Conservation (phyloP, 495 filamentous ascomycete genomes). For the Ascobolus immersus region DNA sequence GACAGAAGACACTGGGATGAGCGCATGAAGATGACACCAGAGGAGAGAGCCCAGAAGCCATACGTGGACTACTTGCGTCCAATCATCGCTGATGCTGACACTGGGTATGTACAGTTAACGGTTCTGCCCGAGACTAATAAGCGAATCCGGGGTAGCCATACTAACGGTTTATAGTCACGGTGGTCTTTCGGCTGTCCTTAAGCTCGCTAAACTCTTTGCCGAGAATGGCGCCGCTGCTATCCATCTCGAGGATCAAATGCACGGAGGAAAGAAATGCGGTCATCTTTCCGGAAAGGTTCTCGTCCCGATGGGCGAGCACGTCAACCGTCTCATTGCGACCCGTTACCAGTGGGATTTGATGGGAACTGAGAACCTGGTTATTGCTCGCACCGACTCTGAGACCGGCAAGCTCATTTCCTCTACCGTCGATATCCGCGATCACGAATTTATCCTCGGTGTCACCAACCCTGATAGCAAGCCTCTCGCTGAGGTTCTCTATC, state of each 20-base stretch:
- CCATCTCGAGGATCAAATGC: slow-evolving; percentile 91
- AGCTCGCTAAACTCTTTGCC: slow-evolving; percentile 94
- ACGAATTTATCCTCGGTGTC: slow-evolving; percentile 84
- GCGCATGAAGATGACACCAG: slow-evolving; percentile 45
- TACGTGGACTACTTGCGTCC: slow-evolving; percentile 83
- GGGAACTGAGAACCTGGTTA: slow-evolving; percentile 79
- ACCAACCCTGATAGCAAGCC: slow-evolving; percentile 43
- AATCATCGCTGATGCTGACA: slow-evolving; percentile 94
- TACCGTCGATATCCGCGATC: slow-evolving; percentile 75
- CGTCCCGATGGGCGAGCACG: slow-evolving; percentile 82
- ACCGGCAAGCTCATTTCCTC: slow-evolving; percentile 73
- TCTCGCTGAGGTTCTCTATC: slow-evolving; percentile 67
- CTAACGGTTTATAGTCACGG: slow-evolving; percentile 31
- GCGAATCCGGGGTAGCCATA: neutral
- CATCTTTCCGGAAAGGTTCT: slow-evolving; percentile 92
- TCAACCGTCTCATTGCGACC: slow-evolving; percentile 74
- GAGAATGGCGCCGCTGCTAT: slow-evolving; percentile 92
- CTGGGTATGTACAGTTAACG: slow-evolving; percentile 31
- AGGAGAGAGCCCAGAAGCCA: slow-evolving; percentile 43
- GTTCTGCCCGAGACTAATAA: neutral
- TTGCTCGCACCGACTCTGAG: slow-evolving; percentile 86
- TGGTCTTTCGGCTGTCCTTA: slow-evolving; percentile 73
- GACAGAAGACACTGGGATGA: slow-evolving; percentile 86
- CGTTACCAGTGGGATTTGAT: slow-evolving; percentile 97
- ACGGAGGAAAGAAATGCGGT: slow-evolving; percentile 95